Percentiles rank a stretch among this genome's conserved stretches.
Evolutionary conservation across 768 basidiomycete species (phyloP).

Genomic region (Phlebiopsis flavidoalba): DNA sequence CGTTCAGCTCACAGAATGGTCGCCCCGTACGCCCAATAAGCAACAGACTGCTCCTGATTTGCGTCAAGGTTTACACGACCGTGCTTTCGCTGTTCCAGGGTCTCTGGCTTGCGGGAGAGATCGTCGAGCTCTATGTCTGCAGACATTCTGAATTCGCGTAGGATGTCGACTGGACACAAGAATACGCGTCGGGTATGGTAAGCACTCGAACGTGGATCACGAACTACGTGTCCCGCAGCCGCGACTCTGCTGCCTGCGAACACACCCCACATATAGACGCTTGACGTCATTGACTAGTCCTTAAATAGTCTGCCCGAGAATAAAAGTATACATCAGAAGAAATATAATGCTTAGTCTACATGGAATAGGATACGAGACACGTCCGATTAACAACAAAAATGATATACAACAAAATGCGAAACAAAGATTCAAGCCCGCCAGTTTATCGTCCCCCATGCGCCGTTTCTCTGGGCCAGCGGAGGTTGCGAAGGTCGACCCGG

Average conservation of each 20-base stretch:
- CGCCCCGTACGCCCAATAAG: constrained; percentile 36
- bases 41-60: constrained; percentile 23
- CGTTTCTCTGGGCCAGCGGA: constrained; percentile 16
- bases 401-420: constrained; percentile 2
- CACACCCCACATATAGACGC: neutral
- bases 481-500: constrained; percentile 37
- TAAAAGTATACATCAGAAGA: neutral
- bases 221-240: neutral
- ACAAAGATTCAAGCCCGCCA: constrained; percentile 1
- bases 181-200: neutral
- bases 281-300: neutral
- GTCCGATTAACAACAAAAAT: neutral
- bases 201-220: neutral
- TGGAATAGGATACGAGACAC: constrained; percentile 3
- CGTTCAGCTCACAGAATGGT: constrained; percentile 25
- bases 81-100: constrained; percentile 10
- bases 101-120: constrained; percentile 20
- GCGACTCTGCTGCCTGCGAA: too few species aligned
- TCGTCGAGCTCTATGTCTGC: constrained; percentile 36
- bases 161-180: neutral
- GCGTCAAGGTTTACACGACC: constrained; percentile 11
- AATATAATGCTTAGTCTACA: constrained; percentile 12
- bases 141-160: constrained; percentile 21
- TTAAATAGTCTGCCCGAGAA: neutral
- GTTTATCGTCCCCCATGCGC: constrained; percentile 30